Evolutionary conservation across 768 basidiomycete species (phyloP).

Genomic region (Rhodotorula toruloides): DNA sequence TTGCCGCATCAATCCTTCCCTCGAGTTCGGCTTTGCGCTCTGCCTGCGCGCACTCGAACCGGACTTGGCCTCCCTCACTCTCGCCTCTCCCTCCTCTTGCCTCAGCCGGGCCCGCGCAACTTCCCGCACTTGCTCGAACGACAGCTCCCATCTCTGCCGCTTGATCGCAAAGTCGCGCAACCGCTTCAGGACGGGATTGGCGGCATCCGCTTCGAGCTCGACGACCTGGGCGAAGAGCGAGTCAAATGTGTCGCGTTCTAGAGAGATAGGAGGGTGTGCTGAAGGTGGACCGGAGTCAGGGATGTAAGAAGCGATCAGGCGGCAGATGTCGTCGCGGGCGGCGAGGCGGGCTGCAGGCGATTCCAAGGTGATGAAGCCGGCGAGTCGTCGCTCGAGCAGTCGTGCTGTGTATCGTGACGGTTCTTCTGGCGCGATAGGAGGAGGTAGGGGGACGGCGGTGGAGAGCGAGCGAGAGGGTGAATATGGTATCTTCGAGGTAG

Average conservation of each 20-base stretch:
- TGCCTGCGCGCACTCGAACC: neutral
- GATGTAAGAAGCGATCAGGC: neutral
- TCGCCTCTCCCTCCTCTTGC: neutral
- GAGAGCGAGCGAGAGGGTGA: conserved; percentile 5
- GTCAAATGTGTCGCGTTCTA: neutral
- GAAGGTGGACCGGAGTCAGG: neutral
- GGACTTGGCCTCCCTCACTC: too few species aligned
- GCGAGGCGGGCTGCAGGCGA: neutral
- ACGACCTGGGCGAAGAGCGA: neutral
- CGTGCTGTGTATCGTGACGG: neutral
- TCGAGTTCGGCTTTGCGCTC: too few species aligned
- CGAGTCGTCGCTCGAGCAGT: neutral
- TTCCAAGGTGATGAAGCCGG: neutral
- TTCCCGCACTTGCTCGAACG: neutral
- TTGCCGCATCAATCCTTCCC: neutral
- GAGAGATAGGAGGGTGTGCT: too few species aligned
- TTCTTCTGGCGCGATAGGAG: neutral
- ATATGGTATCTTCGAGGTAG: conserved; percentile 29
- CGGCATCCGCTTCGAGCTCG: neutral
- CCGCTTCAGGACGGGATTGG: neutral
- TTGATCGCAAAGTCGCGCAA: neutral
- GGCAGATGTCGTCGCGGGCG: neutral
- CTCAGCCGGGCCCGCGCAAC: neutral
- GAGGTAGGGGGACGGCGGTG: neutral
- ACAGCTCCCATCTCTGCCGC: neutral